Conservation (phyloP, 345 rosid species). For the Eucalyptus caleyi region DNA sequence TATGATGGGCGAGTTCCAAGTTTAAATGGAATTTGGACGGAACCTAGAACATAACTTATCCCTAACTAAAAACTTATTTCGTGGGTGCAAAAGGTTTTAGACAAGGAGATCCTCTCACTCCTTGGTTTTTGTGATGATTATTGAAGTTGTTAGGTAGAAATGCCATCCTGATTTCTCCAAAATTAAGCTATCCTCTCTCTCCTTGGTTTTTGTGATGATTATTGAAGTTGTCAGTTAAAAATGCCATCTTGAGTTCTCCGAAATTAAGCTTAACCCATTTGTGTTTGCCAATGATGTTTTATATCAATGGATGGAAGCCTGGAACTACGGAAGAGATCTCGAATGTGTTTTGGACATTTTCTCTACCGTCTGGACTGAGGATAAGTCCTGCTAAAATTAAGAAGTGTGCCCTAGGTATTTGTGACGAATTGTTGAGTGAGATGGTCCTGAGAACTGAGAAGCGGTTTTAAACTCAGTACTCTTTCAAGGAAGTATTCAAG, state of each 20-base stretch:
- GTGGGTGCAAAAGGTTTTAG: neutral
- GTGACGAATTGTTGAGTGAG: neutral
- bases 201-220: neutral
- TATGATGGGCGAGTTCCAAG: neutral
- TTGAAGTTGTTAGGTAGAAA: no score
- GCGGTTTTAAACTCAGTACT: neutral
- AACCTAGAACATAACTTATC: no score
- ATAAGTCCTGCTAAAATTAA: neutral
- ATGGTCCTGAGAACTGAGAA: neutral
- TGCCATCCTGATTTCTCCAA: no score
- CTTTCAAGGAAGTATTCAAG: neutral
- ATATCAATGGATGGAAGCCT: neutral
- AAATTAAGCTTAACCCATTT: neutral
- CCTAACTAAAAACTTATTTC: neutral
- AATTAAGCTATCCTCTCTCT: neutral
- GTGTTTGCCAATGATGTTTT: neutral
- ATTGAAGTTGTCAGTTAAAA: fast-evolving
- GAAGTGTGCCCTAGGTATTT: neutral
- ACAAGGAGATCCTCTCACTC: neutral
- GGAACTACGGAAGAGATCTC: neutral
- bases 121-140: no score
- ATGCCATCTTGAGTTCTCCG: neutral
- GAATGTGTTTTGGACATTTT: neutral
- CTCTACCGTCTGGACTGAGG: neutral
- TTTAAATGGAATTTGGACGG: neutral